Conservation (phyloP, 2,329 filamentous ascomycete genomes). For the Salinomyces thailandicus region DNA sequence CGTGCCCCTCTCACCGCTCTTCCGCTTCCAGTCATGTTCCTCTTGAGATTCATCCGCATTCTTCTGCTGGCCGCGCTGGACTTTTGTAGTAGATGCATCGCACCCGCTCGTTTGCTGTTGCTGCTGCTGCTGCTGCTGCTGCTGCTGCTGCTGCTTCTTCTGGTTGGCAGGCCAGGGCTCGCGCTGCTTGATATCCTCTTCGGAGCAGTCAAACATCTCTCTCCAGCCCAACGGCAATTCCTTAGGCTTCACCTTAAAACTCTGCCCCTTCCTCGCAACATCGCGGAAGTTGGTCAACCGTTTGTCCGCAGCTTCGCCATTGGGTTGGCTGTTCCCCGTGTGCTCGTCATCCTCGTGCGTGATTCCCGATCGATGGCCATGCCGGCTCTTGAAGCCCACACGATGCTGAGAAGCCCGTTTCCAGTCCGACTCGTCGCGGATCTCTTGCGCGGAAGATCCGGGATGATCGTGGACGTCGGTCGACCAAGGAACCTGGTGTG, state of each 20-base stretch:
- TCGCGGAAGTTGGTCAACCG: conserved; percentile 32
- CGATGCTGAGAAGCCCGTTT: no score
- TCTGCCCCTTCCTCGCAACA: conserved; percentile 22
- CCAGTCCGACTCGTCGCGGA: no score
- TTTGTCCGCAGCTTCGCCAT: conserved; percentile 19
- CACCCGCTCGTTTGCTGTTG: conserved; percentile 22
- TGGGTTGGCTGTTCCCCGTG: no score
- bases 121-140: conserved; percentile 25
- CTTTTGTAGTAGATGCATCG: conserved; percentile 13
- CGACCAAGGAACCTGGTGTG: no score
- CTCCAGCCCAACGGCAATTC: conserved; percentile 40
- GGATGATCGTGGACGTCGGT: no score
- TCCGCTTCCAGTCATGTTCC: conserved; percentile 22
- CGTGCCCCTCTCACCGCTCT: conserved; percentile 24
- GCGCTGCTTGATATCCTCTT: conserved; percentile 40
- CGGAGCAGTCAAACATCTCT: conserved; percentile 39
- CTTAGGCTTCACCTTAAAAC: conserved; percentile 37
- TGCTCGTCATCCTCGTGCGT: no score
- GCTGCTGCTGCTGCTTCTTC: no score
- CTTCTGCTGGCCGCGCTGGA: conserved; percentile 3
- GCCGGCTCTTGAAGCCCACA: no score
- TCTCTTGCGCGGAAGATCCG: no score
- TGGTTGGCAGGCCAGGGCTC: conserved; percentile 42
- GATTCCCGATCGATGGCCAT: no score
- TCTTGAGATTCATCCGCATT: conserved; percentile 7